These are phyloP conservation scores for Cephalotrichum gorgonifer DNA, from an alignment of 2,329 filamentous ascomycete species.

Conservation along the genomic window DNA sequence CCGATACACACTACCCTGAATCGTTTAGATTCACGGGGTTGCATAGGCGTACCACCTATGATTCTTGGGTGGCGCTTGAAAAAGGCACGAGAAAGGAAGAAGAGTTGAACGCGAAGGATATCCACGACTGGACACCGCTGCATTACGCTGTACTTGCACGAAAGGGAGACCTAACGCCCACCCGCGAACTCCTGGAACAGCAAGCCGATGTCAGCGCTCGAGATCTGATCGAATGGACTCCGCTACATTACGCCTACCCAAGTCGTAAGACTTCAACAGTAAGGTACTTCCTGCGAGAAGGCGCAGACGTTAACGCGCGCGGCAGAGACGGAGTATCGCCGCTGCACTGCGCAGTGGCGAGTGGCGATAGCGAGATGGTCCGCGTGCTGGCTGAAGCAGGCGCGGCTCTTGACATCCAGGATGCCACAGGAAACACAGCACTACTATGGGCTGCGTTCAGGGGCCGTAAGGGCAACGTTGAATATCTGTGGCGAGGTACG, in stretches of 20 bases:
- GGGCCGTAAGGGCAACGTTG: not conserved
- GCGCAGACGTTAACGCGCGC: not conserved
- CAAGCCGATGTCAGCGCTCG: conserved; percentile 7
- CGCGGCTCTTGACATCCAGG: not conserved
- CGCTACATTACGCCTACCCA: conserved; percentile 13
- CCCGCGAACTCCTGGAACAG: not conserved
- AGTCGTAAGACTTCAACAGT: not conserved
- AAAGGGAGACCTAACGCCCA: not conserved
- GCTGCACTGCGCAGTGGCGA: conserved; percentile 6
- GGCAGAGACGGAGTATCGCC: conserved; percentile 4
- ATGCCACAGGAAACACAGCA: not conserved
- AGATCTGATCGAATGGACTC: conserved; percentile 12
- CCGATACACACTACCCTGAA: not conserved
- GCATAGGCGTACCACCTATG: not conserved
- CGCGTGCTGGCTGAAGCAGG: not conserved
- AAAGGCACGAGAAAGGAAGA: not conserved
- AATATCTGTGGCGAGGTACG: conserved; percentile 2
- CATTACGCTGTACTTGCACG: conserved; percentile 12
- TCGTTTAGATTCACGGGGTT: not conserved
- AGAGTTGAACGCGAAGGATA: conserved; percentile 9
- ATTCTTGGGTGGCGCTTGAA: not conserved
- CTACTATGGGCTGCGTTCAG: not conserved
- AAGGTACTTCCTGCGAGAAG: not conserved
- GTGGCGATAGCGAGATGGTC: not conserved
- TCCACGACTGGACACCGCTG: conserved; percentile 12